Evolutionary conservation across 306 rosid species (phyloP).

Genomic region (Vigna nakashimae): DNA sequence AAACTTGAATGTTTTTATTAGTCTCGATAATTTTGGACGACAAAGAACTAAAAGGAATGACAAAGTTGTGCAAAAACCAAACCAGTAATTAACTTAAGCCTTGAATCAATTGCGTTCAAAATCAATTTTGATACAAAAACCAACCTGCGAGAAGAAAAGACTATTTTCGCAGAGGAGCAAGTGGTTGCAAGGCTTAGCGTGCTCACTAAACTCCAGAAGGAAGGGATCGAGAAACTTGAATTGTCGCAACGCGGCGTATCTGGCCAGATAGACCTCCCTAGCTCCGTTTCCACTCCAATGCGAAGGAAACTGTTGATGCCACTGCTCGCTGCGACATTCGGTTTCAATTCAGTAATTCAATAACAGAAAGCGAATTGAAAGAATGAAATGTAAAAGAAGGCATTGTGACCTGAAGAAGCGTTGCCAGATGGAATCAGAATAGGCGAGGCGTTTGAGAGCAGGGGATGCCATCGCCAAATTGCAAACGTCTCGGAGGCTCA

Average conservation of each 20-base stretch:
- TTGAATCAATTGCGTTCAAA: background rate
- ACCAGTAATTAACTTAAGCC: no score
- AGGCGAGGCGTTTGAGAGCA: conserved; percentile 64
- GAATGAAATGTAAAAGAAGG: background rate
- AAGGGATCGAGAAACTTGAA: conserved; percentile 72
- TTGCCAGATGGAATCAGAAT: conserved; percentile 78
- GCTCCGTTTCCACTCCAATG: conserved; percentile 41
- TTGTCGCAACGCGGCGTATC: conserved; percentile 57
- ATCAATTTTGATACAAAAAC: background rate
- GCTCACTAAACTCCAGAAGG: background rate
- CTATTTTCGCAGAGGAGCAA: conserved; percentile 53
- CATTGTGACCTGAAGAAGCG: conserved; percentile 59
- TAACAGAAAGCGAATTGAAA: background rate
- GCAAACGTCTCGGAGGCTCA: conserved; percentile 67
- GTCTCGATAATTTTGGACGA: no score
- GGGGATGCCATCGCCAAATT: conserved; percentile 72
- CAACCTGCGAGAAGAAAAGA: conserved; percentile 56
- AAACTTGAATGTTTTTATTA: no score
- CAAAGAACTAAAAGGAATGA: no score
- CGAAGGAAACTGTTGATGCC: conserved; percentile 53
- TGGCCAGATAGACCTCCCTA: conserved; percentile 64
- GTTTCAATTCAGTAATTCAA: background rate
- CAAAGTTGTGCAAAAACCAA: no score
- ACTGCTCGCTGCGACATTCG: conserved; percentile 48
- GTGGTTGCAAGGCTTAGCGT: conserved; percentile 47